Conservation (phyloP, 148 eudicot genomes). For the Nepenthes gracilis region DNA sequence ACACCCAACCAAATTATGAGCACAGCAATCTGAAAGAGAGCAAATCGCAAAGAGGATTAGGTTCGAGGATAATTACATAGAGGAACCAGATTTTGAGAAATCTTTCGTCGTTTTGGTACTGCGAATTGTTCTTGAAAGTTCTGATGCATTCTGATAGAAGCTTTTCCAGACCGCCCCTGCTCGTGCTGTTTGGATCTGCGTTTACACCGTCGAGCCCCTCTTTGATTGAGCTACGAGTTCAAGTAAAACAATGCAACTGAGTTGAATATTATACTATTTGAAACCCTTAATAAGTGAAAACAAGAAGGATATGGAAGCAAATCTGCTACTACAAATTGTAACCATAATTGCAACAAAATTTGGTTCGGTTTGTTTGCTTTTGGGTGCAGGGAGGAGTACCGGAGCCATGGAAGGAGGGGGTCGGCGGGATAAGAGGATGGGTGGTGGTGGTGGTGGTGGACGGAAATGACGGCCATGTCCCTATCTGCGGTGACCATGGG, state of each 20-base stretch:
- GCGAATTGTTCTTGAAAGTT: slow-evolving; percentile 42
- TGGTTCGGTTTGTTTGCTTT: background rate
- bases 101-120: slow-evolving; percentile 57
- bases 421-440: slow-evolving; percentile 25
- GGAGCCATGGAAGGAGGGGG: slow-evolving; percentile 58
- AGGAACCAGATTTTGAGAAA: slow-evolving; percentile 91
- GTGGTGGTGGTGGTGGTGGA: slow-evolving; percentile 8
- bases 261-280: background rate
- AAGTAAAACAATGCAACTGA: background rate
- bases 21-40: background rate
- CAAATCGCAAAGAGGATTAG: background rate
- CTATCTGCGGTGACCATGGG: too few species aligned
- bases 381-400: slow-evolving; percentile 11
- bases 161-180: slow-evolving; percentile 13
- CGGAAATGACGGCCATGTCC: slow-evolving; percentile 26
- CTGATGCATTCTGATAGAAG: slow-evolving; percentile 39
- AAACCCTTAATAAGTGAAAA: background rate
- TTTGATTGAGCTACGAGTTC: slow-evolving; percentile 40
- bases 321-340: background rate
- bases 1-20: background rate
- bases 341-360: background rate
- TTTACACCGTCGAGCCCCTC: slow-evolving; percentile 17
- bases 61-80: slow-evolving; percentile 30
- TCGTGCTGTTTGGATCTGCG: slow-evolving; percentile 9
- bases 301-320: background rate